Percentiles rank a stretch among this genome's conserved stretches.
Conservation (phyloP, 139 green algal species). For the Parachlorella kessleri region DNA sequence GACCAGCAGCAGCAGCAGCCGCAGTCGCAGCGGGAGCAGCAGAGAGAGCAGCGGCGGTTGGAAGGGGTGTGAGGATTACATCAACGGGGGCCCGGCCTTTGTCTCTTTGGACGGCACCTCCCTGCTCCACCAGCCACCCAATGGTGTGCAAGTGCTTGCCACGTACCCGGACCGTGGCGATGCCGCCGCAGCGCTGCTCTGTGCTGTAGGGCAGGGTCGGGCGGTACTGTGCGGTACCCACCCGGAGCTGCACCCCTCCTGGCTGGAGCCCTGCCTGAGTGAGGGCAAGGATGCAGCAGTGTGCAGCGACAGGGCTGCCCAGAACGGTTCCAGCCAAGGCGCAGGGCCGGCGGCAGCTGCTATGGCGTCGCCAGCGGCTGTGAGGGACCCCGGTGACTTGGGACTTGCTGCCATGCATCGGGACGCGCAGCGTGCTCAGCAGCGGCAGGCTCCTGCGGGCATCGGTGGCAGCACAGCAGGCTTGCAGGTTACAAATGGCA, state of each 20-base stretch:
- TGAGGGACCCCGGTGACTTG: background rate
- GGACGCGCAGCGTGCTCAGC: background rate
- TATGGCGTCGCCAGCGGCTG: background rate
- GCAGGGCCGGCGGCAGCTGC: background rate
- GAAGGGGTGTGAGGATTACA: constrained; percentile 57
- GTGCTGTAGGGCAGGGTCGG: constrained; percentile 24
- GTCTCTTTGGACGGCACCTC: background rate
- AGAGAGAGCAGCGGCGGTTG: constrained; percentile 14
- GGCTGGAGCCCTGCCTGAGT: constrained; percentile 13
- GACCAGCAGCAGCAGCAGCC: background rate
- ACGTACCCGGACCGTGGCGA: constrained; percentile 6
- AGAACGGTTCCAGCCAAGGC: background rate
- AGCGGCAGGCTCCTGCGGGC: background rate
- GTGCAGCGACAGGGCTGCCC: background rate
- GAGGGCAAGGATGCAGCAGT: background rate
- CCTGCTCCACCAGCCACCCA: background rate
- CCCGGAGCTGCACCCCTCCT: constrained; percentile 59
- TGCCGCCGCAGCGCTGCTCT: constrained; percentile 21
- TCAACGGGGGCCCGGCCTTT: constrained; percentile 73
- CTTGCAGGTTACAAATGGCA: no score
- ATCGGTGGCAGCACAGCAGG: background rate
- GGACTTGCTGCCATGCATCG: background rate
- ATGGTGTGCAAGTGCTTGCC: constrained; percentile 32
- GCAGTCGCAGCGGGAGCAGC: background rate
- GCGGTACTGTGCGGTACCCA: constrained; percentile 63